Conservation (phyloP, 2,329 filamentous ascomycete genomes). For the Penicillium rolfsii region DNA sequence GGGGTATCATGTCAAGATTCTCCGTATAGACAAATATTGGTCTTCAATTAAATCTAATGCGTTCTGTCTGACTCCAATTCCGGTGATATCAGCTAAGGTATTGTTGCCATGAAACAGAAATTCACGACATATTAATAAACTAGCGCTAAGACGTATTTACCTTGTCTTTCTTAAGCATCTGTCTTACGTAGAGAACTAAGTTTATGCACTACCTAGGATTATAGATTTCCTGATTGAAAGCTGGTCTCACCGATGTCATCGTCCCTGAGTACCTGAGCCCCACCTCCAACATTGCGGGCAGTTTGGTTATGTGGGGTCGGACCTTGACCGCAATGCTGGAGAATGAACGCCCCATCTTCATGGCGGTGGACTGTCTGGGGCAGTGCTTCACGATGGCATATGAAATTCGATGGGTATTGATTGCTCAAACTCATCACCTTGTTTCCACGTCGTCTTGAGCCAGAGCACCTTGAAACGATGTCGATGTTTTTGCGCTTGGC, state of each 20-base stretch:
- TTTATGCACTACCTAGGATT: too few relatives aligned
- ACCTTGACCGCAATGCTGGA: background rate
- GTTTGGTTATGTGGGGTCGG: background rate
- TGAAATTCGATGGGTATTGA: background rate
- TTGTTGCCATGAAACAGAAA: too few relatives aligned
- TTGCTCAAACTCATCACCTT: background rate
- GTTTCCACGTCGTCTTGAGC: too few relatives aligned
- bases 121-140: too few relatives aligned
- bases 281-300: background rate
- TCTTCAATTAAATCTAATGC: background rate
- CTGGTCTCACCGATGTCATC: background rate
- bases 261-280: background rate
- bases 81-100: too few relatives aligned
- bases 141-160: too few relatives aligned
- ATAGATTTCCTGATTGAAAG: background rate
- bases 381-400: background rate
- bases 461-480: slow-evolving; percentile 8
- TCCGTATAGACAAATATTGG: background rate
- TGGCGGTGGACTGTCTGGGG: background rate
- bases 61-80: background rate
- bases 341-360: background rate
- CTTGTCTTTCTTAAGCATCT: too few relatives aligned
- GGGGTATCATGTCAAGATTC: too few relatives aligned
- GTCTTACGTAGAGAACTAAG: too few relatives aligned
- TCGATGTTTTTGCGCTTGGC: slow-evolving; percentile 22